These are phyloP conservation scores for Russula emetica DNA, from an alignment of 768 basidiomycete genomes.

Conservation along the genomic window DNA sequence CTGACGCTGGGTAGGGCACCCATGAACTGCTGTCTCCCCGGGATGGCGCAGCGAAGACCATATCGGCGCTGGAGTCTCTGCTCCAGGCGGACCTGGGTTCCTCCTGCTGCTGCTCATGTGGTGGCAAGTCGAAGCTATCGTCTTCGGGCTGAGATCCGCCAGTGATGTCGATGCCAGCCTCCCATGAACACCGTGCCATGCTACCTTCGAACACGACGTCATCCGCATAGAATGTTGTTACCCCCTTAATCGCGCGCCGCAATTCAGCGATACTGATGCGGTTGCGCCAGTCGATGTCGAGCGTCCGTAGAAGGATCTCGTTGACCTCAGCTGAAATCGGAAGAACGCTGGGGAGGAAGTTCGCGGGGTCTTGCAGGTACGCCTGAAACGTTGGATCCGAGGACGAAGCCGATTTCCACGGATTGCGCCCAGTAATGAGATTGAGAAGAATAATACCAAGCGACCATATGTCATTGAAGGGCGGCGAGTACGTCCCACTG, in stretches of 20 bases:
- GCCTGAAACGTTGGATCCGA: conserved; percentile 88
- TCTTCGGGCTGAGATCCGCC: conserved; percentile 41
- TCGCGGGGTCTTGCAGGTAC: conserved; percentile 68
- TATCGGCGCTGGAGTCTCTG: conserved; percentile 39
- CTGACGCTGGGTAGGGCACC: conserved; percentile 22
- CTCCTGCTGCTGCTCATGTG: conserved; percentile 47
- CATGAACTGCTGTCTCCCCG: conserved; percentile 22
- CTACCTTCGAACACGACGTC: conserved; percentile 76
- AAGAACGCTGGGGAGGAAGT: conserved; percentile 67
- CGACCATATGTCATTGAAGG: conserved; percentile 93
- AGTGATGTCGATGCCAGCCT: conserved; percentile 60
- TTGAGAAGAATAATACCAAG: conserved; percentile 95
- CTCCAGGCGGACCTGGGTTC: conserved; percentile 56
- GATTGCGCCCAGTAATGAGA: conserved; percentile 89
- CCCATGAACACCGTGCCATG: conserved; percentile 75
- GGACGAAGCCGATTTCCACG: conserved; percentile 85
- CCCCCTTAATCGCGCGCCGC: conserved; percentile 50
- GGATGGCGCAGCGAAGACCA: conserved; percentile 22
- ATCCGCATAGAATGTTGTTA: conserved; percentile 67
- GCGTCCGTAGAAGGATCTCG: conserved; percentile 33
- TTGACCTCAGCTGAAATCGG: conserved; percentile 39
- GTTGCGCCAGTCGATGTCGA: conserved; percentile 37
- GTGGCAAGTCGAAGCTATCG: conserved; percentile 44
- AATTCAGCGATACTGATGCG: conserved; percentile 43
- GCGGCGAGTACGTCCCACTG: conserved; percentile 72